These are phyloP conservation scores for Claviceps pusilla DNA, from an alignment of 2,329 filamentous ascomycete species.

Conservation along the genomic window DNA sequence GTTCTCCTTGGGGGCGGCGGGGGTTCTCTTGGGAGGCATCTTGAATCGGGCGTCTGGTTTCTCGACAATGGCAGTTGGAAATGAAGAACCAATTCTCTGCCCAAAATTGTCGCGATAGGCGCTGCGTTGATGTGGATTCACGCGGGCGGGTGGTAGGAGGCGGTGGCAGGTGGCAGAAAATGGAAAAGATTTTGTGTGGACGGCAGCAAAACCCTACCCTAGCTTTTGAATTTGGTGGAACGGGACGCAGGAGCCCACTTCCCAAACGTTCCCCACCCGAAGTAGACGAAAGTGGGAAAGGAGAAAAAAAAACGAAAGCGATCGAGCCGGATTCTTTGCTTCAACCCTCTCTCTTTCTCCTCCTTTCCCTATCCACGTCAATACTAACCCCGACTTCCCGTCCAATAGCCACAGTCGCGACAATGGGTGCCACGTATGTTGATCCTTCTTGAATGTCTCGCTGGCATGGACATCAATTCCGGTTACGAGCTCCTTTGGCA, in stretches of 20 bases:
- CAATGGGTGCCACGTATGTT: constrained; percentile 40
- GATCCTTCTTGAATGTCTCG: constrained; percentile 22
- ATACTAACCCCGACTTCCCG: constrained; percentile 25
- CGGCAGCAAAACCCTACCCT: constrained; percentile 20
- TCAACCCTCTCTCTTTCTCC: not conserved
- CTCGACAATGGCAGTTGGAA: constrained; percentile 21
- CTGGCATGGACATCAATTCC: constrained; percentile 23
- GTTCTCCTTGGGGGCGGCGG: constrained; percentile 80
- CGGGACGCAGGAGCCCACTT: not conserved
- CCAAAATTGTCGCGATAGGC: constrained; percentile 13
- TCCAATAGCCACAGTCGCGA: constrained; percentile 23
- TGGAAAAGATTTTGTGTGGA: constrained; percentile 11
- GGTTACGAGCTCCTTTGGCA: constrained; percentile 39
- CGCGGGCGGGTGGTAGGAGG: constrained; percentile 10
- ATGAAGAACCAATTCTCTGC: constrained; percentile 12
- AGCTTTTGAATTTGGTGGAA: constrained; percentile 5
- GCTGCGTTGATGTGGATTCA: constrained; percentile 12
- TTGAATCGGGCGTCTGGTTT: constrained; percentile 30
- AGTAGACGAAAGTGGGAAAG: constrained; percentile 3
- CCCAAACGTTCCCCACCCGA: not conserved
- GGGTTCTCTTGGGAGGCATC: constrained; percentile 91
- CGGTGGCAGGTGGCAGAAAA: constrained; percentile 26
- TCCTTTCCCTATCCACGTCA: constrained; percentile 17
- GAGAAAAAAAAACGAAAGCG: not conserved
- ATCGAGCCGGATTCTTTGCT: not conserved